Evolutionary conservation across 1,284 basidiomycete genomes (phyloP).

Genomic region (Mycena sp.): DNA sequence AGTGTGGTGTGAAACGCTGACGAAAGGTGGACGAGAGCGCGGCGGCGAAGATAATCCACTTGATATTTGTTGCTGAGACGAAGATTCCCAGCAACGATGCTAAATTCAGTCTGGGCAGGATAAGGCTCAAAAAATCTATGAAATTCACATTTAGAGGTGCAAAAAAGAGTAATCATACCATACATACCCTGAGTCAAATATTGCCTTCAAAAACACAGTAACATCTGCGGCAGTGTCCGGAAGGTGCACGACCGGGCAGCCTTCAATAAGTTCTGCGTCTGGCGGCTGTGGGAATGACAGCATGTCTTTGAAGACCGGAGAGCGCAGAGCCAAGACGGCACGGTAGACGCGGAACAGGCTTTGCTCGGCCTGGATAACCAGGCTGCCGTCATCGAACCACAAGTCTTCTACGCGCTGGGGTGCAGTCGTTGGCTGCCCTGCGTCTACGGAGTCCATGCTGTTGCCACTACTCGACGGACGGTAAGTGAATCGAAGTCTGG

Average conservation of each 20-base stretch:
- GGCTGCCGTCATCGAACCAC: conserved; percentile 24
- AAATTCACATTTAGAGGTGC: background rate
- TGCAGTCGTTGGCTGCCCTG: background rate
- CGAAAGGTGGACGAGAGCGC: conserved; percentile 6
- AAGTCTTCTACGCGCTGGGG: background rate
- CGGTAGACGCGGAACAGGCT: conserved; percentile 7
- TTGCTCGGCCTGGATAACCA: conserved; percentile 10
- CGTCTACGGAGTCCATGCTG: background rate
- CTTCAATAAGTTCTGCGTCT: conserved; percentile 12
- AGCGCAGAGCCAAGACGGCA: background rate
- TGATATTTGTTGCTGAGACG: conserved; percentile 12
- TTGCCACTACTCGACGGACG: background rate
- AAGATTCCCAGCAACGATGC: background rate
- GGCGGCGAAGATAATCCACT: conserved; percentile 1
- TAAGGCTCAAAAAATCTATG: conserved; percentile 14
- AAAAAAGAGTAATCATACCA: background rate
- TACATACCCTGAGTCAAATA: conserved; percentile 13
- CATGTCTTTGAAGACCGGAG: conserved; percentile 17
- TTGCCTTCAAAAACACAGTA: conserved; percentile 7
- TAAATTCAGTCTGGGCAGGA: background rate
- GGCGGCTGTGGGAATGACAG: conserved; percentile 9
- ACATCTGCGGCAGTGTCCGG: conserved; percentile 6
- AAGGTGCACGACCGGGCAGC: conserved; percentile 11
- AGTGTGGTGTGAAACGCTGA: conserved; percentile 8
- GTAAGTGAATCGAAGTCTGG: background rate